Evolutionary conservation across 345 rosid genomes (phyloP), one percentile per base, ranked within the genome.

Genomic region (Sisymbrium irio): DNA sequence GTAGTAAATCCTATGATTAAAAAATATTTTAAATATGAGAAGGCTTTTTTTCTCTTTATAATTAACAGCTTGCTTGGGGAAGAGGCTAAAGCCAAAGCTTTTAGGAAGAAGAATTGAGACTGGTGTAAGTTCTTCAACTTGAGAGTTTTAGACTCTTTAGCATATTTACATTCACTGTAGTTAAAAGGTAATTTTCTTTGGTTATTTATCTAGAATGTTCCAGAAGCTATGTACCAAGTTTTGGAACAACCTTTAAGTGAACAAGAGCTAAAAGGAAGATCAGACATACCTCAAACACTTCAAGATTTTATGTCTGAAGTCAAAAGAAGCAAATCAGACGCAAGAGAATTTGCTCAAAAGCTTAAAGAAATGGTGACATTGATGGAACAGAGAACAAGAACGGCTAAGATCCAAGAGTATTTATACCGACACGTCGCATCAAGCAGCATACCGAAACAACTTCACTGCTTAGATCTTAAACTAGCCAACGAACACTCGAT

Each of bases 401-500:
- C 79, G 5, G 97, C 97, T 44, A 95, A 95, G 80, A 92, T 95
- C 64, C 98, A 92, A 78, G 97, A 95, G 80, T 90, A 90, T 65
- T 40, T 92, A 54, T 92, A 95, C 78, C 84, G 97, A 19, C 99
- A 95, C 13, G 93, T 92, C 18, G 97, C 99, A 30, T 92, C 97
- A 32, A 88, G 96, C 75, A 90, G 97, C 86, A 90, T 95, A 65
- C 99, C 99, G 0, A 95, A 95, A 74, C 97, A 90, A 80, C 91
- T 95, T 14, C 92, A 92, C 55, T 95, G 99, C 77, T 80, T 95
- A 9, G 88, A 91, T 67, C 83, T 95, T 10, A 86, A 81, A 82
- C 79, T 95, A 39, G 98, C 99, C 63, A 81, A 85, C 25, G 97
- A 95, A 64, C 97, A 95, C 78, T 86, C 98, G 4, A 87, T 82